Conservation (phyloP, 495 filamentous ascomycete species). For the Penicillium herquei region DNA sequence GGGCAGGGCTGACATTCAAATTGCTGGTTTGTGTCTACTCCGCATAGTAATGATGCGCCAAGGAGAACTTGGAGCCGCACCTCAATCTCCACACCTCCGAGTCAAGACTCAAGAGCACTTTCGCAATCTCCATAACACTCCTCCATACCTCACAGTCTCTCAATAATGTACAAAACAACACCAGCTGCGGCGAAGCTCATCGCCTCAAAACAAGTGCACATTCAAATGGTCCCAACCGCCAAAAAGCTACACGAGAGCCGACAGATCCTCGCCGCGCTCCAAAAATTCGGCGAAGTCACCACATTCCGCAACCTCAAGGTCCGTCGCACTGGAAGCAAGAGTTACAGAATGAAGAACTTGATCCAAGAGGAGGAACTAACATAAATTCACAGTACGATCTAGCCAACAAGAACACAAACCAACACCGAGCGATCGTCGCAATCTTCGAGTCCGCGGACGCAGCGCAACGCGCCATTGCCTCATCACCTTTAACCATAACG, state of each 20-base stretch:
- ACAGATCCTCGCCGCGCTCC: constrained; percentile 66
- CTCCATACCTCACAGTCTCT: not conserved
- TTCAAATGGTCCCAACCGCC: constrained; percentile 64
- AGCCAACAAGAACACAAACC: constrained; percentile 10
- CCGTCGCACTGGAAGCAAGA: constrained; percentile 9
- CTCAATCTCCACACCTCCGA: constrained; percentile 3
- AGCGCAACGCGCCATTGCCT: constrained; percentile 31
- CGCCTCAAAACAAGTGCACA: constrained; percentile 47
- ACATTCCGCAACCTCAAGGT: constrained; percentile 74
- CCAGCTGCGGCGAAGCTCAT: constrained; percentile 10
- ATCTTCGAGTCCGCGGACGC: constrained; percentile 38
- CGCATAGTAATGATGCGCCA: constrained; percentile 1
- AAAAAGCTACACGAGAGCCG: constrained; percentile 67
- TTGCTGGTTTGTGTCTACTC: no score
- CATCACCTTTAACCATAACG: constrained; percentile 32
- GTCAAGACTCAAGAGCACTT: no score
- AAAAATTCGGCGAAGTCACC: constrained; percentile 73
- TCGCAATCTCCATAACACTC: not conserved
- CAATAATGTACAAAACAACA: constrained; percentile 6
- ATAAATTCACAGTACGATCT: constrained; percentile 12
- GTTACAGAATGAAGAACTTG: not conserved
- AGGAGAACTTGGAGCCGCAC: not conserved
- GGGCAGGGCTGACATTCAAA: no score
- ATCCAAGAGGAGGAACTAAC: not conserved
- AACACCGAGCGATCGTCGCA: constrained; percentile 22